Evolutionary conservation across 2,329 filamentous ascomycete genomes (phyloP), one percentile per base, ranked within the genome.

Genomic region (Anisogramma anomala): DNA sequence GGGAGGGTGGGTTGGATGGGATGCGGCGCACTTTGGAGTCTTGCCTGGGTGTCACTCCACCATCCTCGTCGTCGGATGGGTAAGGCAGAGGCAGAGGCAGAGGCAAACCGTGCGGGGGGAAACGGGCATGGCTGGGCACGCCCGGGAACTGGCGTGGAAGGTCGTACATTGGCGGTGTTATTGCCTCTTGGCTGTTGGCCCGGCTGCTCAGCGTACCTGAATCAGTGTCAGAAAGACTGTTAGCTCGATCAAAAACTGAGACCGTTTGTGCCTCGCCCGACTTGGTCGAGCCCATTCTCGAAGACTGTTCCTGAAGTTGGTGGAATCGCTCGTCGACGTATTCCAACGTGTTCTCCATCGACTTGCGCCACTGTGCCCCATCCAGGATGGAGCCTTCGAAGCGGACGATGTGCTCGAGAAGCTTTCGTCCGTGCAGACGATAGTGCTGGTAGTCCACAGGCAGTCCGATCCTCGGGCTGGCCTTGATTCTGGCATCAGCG

Each of bases 371-470:
- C n/a, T 53, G 41, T 4, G 65, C 42, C 20, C 48, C 48, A 11
- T 56, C 48, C 1, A 58, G 52, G 9, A 52, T 46, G 30, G 49
- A 60, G 46, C 52, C 63, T 51, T 58, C 60, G 17, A 59, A 58
- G 5, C 59, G 60, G n/a, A 53, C 50, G 0, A 71, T 42, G 50
- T 72, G 67, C 20, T 61, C 55, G 3, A 63, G 46, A 13, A 76
- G 54, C 37, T 62, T 65, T 27, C 61, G 59, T 0, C 71, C 71
- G 42, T 76, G 72, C 14, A 73, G 67, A 14, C 62, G 56, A 37
- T 71, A 72, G 8, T 69, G 57, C 10, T 67, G 59, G 49, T 71
- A 75, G 49, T 76, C 72, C 40, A 72, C 67, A 0, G 71, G 62
- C 23, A 70, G 55, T 5, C 69, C 67, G 1, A 63, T 58, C 23